These are phyloP conservation scores for Phytophthora cactorum DNA, from an alignment of 352 stramenopile species.

Conservation along the genomic window DNA sequence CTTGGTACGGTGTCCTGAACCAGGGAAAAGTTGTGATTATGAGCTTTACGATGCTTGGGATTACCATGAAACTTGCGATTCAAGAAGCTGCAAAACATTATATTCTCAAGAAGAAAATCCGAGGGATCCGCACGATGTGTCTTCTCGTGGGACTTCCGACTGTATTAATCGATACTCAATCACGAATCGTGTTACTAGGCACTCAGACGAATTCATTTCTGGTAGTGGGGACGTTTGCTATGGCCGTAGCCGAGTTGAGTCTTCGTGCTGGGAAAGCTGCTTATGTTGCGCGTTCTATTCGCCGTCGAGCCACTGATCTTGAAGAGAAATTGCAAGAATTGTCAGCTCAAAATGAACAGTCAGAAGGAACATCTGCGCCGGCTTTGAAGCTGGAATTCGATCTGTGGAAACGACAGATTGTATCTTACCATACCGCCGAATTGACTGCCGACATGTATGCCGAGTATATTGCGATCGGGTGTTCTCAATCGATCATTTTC, in stretches of 20 bases:
- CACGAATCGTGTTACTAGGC: slow-evolving; percentile 47
- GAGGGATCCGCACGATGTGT: slow-evolving; percentile 48
- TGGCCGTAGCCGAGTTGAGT: slow-evolving; percentile 36
- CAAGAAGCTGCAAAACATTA: slow-evolving; percentile 40
- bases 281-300: slow-evolving; percentile 24
- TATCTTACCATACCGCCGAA: slow-evolving; percentile 46
- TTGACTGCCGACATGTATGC: slow-evolving; percentile 55
- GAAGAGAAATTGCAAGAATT: slow-evolving; percentile 7
- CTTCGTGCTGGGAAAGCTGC: slow-evolving; percentile 34
- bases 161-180: slow-evolving; percentile 57
- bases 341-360: neutral
- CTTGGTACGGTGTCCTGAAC: neutral
- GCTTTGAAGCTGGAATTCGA: slow-evolving; percentile 27
- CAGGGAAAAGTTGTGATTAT: slow-evolving; percentile 18
- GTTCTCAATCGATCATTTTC: slow-evolving; percentile 47
- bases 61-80: slow-evolving; percentile 35
- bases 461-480: slow-evolving; percentile 59
- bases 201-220: slow-evolving; percentile 32
- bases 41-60: slow-evolving; percentile 28
- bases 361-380: neutral
- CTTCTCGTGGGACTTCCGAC: slow-evolving; percentile 48
- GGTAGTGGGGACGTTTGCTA: slow-evolving; percentile 4
- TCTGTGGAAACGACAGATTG: slow-evolving; percentile 30
- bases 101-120: slow-evolving; percentile 31
- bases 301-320: slow-evolving; percentile 4